Conservation (phyloP, 2,329 filamentous ascomycete species). For the Ophiostoma australiae region DNA sequence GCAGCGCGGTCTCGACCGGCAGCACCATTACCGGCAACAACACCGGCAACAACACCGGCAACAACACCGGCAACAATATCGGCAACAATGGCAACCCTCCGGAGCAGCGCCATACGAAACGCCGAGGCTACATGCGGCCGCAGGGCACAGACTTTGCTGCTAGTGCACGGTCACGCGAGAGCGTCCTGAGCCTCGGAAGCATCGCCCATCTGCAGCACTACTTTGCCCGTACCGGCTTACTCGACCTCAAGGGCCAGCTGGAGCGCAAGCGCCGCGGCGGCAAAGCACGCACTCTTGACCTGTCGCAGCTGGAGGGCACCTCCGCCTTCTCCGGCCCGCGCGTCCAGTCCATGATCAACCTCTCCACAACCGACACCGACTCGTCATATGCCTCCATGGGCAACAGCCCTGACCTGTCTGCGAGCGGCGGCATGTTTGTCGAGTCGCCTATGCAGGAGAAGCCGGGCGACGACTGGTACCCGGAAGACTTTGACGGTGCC, state of each 20-base stretch:
- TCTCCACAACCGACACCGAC: constrained; percentile 22
- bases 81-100: constrained; percentile 28
- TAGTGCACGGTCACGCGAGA: constrained; percentile 84
- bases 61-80: constrained; percentile 37
- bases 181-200: constrained; percentile 91
- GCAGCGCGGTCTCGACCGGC: constrained; percentile 42
- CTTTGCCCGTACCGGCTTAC: constrained; percentile 86
- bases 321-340: constrained; percentile 14
- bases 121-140: constrained; percentile 81
- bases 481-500: constrained; percentile 50
- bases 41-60: constrained; percentile 32
- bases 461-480: constrained; percentile 44
- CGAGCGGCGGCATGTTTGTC: constrained; percentile 38
- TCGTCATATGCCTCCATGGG: constrained; percentile 56
- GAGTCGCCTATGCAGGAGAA: constrained; percentile 46
- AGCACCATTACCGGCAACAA: constrained; percentile 43
- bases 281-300: constrained; percentile 54
- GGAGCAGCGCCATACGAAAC: constrained; percentile 39
- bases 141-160: constrained; percentile 84
- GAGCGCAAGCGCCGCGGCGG: constrained; percentile 58
- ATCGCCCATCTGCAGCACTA: constrained; percentile 98
- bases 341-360: constrained; percentile 18
- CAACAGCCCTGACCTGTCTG: constrained; percentile 52
- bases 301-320: constrained; percentile 47
- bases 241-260: constrained; percentile 87